These are phyloP conservation scores for Daldinia bambusicola DNA, from an alignment of 495 filamentous ascomycete genomes.

Conservation along the genomic window DNA sequence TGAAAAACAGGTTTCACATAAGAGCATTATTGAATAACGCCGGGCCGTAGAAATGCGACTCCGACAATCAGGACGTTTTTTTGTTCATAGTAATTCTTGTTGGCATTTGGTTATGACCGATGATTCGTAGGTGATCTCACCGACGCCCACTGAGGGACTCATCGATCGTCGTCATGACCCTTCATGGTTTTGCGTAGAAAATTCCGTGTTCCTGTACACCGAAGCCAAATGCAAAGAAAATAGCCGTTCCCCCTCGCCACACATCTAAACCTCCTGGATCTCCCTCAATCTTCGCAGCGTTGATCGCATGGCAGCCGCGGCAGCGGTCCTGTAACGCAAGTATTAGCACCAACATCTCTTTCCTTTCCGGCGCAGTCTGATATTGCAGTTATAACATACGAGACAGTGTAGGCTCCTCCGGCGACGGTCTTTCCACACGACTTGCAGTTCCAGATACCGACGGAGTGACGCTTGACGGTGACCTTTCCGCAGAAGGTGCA, in stretches of 20 bases:
- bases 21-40: conserved; percentile 16
- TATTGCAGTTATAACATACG: conserved; percentile 70
- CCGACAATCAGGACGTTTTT: conserved; percentile 16
- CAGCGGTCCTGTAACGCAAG: conserved; percentile 76
- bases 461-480: conserved; percentile 88
- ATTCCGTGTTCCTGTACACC: conserved; percentile 43
- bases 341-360: conserved; percentile 36
- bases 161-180: conserved; percentile 44
- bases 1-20: conserved; percentile 30
- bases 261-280: conserved; percentile 90
- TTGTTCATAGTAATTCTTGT: conserved; percentile 43
- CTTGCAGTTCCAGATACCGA: conserved; percentile 97
- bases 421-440: conserved; percentile 93
- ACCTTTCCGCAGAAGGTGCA: conserved; percentile 94
- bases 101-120: conserved; percentile 45
- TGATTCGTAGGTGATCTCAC: conserved; percentile 38
- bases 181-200: conserved; percentile 45
- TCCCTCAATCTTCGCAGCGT: conserved; percentile 97
- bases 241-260: conserved; percentile 30
- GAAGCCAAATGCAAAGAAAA: conserved; percentile 46
- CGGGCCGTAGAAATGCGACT: conserved; percentile 20
- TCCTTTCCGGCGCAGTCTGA: not conserved
- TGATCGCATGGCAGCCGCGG: conserved; percentile 94
- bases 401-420: conserved; percentile 95
- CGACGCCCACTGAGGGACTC: conserved; percentile 34